Percentiles rank a stretch among this genome's conserved stretches.
phyloP scores from a whole-genome alignment of 2,329 filamentous ascomycete species.

The Pestalotiopsis fici region DNA sequence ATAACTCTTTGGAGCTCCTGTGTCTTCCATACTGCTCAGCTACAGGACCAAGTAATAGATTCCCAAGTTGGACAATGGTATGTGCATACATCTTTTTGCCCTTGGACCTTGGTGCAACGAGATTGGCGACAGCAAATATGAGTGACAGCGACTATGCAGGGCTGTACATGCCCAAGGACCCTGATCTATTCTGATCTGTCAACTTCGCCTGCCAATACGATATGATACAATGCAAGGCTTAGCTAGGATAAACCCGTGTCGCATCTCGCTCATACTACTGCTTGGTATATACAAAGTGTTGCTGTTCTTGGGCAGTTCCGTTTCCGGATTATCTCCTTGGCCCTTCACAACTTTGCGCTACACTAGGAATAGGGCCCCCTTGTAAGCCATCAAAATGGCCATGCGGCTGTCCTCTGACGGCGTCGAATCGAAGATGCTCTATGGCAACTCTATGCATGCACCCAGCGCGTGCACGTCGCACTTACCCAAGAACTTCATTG shows the following conservation, averaged over 20 bases:
- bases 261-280: background rate
- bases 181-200: background rate
- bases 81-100: background rate
- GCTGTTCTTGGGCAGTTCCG: background rate
- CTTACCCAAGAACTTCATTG: background rate
- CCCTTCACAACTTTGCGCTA: background rate
- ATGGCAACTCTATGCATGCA: slow-evolving; percentile 7
- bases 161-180: background rate
- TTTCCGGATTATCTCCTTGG: background rate
- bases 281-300: background rate
- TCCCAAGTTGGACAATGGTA: background rate
- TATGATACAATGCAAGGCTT: background rate
- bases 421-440: slow-evolving; percentile 4
- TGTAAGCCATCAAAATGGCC: background rate
- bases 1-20: background rate
- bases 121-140: background rate
- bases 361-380: background rate
- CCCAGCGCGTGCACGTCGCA: slow-evolving; percentile 8
- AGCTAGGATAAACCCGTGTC: background rate
- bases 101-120: too few species aligned
- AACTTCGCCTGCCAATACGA: background rate
- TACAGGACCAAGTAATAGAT: background rate
- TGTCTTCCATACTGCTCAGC: background rate
- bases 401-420: slow-evolving; percentile 5
- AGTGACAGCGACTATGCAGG: background rate